Evolutionary conservation across 192 early-diverging fungal genomes (phyloP).

Genomic region (Rhizoclosmatium sp.): DNA sequence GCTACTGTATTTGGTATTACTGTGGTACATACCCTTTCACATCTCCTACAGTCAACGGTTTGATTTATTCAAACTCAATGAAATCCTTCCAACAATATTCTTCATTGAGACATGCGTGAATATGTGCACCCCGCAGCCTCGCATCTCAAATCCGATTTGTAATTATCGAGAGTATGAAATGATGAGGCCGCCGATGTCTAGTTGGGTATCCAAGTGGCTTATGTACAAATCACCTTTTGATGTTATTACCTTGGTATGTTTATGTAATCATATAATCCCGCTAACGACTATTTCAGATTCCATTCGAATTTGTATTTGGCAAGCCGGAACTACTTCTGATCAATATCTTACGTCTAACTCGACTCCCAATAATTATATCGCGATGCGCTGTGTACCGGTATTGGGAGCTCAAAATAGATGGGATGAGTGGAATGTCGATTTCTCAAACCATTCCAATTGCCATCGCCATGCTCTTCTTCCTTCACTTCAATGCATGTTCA

Average conservation of each 20-base stretch:
- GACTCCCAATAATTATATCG: conserved; percentile 4
- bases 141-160: background rate
- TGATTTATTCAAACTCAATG: background rate
- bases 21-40: background rate
- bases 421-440: background rate
- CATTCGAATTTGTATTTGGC: background rate
- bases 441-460: conserved; percentile 12
- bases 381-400: background rate
- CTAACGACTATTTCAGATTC: background rate
- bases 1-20: background rate
- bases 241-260: conserved; percentile 14
- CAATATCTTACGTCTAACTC: background rate
- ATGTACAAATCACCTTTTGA: background rate
- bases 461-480: conserved; percentile 5
- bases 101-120: conserved; percentile 1
- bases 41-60: background rate
- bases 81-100: background rate
- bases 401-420: background rate
- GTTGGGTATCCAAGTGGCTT: conserved; percentile 4
- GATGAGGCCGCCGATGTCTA: background rate
- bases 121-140: conserved; percentile 9
- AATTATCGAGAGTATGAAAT: conserved; percentile 19
- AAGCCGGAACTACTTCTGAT: background rate
- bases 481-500: conserved; percentile 43
- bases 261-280: background rate